These are phyloP conservation scores for Magnolia officinalis DNA, from an alignment of 164 flowering plant genomes.

Conservation along the genomic window DNA sequence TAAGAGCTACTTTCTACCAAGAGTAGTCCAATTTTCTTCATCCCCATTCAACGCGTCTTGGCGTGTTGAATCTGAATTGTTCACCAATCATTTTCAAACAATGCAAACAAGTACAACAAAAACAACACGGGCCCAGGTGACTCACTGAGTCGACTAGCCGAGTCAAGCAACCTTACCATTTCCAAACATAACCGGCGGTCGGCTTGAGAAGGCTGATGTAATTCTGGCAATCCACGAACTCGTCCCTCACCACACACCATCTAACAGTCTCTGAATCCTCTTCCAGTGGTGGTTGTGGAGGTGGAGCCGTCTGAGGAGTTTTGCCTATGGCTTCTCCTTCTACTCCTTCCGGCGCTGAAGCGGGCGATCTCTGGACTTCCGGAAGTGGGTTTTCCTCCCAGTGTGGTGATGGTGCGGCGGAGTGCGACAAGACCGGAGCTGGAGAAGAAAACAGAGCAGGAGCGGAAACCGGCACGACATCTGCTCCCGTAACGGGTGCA, in stretches of 20 bases:
- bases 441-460: constrained; percentile 2
- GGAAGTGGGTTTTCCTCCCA: neutral
- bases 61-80: neutral
- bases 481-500: constrained; percentile 12
- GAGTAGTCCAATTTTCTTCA: neutral
- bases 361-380: neutral
- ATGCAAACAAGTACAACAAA: neutral
- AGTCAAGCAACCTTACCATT: constrained; percentile 15
- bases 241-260: constrained; percentile 21
- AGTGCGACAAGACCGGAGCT: neutral
- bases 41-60: neutral
- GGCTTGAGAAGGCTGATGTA: constrained; percentile 10
- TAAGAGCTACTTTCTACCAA: neutral
- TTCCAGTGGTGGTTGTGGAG: neutral
- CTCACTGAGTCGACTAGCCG: neutral
- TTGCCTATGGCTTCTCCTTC: neutral
- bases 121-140: neutral
- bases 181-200: constrained; percentile 14
- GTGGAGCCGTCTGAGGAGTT: neutral
- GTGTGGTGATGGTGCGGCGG: constrained; percentile 9
- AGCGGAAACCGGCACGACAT: neutral
- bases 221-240: constrained; percentile 17
- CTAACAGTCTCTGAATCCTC: constrained; percentile 8
- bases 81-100: no score
- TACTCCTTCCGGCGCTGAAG: constrained; percentile 4